Conservation (phyloP, 1,139 yeast genomes). For the Zygosaccharomyces pseudobailii region DNA sequence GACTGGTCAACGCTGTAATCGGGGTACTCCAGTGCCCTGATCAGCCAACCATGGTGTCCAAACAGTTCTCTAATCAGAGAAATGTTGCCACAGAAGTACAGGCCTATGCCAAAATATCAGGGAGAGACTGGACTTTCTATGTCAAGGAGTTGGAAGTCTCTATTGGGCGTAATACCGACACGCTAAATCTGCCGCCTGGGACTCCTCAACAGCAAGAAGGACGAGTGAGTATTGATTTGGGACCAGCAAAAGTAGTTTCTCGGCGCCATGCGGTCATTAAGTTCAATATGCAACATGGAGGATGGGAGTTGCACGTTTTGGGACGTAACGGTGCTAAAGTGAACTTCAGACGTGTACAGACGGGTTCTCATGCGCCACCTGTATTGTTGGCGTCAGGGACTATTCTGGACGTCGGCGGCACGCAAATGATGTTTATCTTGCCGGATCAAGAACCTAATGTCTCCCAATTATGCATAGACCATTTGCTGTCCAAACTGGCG, state of each 20-base stretch:
- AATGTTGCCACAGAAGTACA: conserved; percentile 81
- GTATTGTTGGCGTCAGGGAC: conserved; percentile 76
- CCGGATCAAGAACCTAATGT: conserved; percentile 84
- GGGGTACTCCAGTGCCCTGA: conserved; percentile 43
- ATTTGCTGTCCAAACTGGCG: conserved; percentile 34
- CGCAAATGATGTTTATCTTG: conserved; percentile 96
- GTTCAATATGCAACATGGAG: conserved; percentile 66
- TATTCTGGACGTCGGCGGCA: conserved; percentile 88
- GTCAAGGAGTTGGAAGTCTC: conserved; percentile 74
- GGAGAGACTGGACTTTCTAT: conserved; percentile 90
- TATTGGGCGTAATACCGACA: conserved; percentile 82
- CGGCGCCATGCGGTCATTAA: conserved; percentile 82
- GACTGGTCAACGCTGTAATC: conserved; percentile 44
- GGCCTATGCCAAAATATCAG: conserved; percentile 94
- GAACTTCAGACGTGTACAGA: conserved; percentile 58
- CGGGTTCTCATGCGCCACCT: conserved; percentile 47
- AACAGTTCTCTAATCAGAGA: conserved; percentile 57
- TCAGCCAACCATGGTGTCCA: conserved; percentile 43
- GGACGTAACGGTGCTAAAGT: conserved; percentile 95
- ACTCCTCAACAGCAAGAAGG: conserved; percentile 1
- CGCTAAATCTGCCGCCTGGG: conserved; percentile 4
- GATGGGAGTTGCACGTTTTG: conserved; percentile 78
- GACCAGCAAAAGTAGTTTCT: conserved; percentile 94
- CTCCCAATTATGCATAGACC: conserved; percentile 46
- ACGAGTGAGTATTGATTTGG: conserved; percentile 76